Base-by-base conservation (phyloP, 495 filamentous ascomycete genomes). In the Penicillium egyptiacum region DNA sequence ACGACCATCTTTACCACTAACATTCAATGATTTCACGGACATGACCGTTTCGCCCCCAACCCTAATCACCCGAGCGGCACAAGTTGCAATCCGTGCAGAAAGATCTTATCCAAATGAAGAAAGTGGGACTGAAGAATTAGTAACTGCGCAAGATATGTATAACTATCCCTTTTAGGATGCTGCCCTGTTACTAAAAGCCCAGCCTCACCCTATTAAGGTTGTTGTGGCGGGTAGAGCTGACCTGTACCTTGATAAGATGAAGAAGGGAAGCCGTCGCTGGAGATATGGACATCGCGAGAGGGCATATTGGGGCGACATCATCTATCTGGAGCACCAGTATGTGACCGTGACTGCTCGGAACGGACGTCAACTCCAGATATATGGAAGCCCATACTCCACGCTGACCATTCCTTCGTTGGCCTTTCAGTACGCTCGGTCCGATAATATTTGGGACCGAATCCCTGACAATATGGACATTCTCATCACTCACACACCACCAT, bases 401-500 rank as follows among this genome's bases (percentile, higher is more conserved):
- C 7, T 23, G 17, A 31, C 17, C 4, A 7, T 22, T 14, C 17
- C 17, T 2, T 35, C 10, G 10, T 10, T 11, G 10, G 47, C 9
- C 5, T 50, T 50, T 1, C 47, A 50, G 14, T 50, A 50, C 20
- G 4, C 28, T 20, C 0, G 2, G 0, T 10, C 16, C 17, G 28
- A 35, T 12, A 22, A 35, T 28, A 20, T 50, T 28, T 50, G 47
- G 47, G 28, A 19, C 19, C 19, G 20, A 19, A 16, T 35, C 12
- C n/a, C 17, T n/a, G 17, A n/a, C 10, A 14, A 14, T 3, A 6
- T 50, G 9, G 47, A 50, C 19, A 37, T 50, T 14, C 30, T 50
- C 47, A 35, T 50, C 31, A 50, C 47, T 14, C 47, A 50, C n/a
- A 35, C 47, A 8, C 47, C 47, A n/a, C 47, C 47, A 35, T 50